Conservation (phyloP, 2,329 filamentous ascomycete species). For the Elsinoe fawcettii region DNA sequence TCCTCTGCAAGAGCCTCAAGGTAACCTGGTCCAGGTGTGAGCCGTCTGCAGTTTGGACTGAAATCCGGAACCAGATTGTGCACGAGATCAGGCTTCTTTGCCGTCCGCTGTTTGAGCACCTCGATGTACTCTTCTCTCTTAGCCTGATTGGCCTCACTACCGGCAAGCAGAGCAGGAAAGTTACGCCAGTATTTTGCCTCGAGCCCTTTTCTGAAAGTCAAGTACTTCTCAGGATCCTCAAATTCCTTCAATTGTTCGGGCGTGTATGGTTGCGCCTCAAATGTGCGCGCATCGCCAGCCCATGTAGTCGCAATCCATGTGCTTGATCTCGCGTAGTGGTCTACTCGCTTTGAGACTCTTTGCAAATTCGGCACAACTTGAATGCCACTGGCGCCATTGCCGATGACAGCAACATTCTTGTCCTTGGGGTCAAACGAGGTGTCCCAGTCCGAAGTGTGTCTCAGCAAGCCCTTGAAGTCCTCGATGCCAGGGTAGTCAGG, state of each 20-base stretch:
- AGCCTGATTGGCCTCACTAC: conserved; percentile 28
- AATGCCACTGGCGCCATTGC: conserved; percentile 38
- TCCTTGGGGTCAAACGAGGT: conserved; percentile 26
- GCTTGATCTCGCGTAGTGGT: conserved; percentile 57
- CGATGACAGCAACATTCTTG: conserved; percentile 37
- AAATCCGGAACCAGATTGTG: conserved; percentile 35
- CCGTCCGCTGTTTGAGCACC: conserved; percentile 47
- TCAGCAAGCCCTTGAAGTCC: conserved; percentile 31
- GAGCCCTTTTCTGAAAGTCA: conserved; percentile 37
- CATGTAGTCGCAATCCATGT: conserved; percentile 63
- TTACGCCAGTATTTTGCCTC: conserved; percentile 53
- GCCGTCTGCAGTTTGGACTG: conserved; percentile 35
- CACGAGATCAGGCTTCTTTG: conserved; percentile 38
- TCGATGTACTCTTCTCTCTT: conserved; percentile 16
- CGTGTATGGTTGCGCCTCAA: conserved; percentile 49
- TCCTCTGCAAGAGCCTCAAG: conserved; percentile 24
- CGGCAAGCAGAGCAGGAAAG: conserved; percentile 33
- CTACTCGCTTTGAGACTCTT: conserved; percentile 40
- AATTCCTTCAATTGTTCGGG: conserved; percentile 50
- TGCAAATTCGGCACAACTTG: conserved; percentile 44
- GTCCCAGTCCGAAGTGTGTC: conserved; percentile 35
- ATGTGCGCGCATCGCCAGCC: conserved; percentile 42
- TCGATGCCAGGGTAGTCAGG: conserved; percentile 48
- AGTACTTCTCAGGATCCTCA: conserved; percentile 53
- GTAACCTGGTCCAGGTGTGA: conserved; percentile 41